phyloP scores from a whole-genome alignment of 345 rosid genomes.

The Litchi chinensis region DNA sequence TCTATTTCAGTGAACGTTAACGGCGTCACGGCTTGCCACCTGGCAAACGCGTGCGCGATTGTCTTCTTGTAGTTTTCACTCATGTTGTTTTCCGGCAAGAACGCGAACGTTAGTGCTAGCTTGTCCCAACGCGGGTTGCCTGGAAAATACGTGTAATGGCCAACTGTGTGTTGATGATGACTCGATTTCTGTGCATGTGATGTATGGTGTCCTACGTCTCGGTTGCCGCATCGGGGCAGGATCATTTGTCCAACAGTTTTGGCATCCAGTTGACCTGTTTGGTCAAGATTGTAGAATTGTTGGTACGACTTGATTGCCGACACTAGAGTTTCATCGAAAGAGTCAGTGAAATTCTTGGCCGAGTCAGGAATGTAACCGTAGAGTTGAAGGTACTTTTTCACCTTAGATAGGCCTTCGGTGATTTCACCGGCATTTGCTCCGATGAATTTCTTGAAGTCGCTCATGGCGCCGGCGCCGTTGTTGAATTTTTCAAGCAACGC shows the following conservation, averaged over 20 bases:
- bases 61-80: conserved; percentile 50
- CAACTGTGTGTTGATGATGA: conserved; percentile 48
- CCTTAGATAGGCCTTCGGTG: conserved; percentile 57
- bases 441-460: conserved; percentile 48
- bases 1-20: conserved; percentile 58
- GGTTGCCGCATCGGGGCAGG: conserved; percentile 81
- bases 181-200: conserved; percentile 56
- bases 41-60: conserved; percentile 66
- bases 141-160: conserved; percentile 66
- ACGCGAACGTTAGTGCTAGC: conserved; percentile 67
- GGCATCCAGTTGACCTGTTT: conserved; percentile 73
- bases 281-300: conserved; percentile 60
- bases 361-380: conserved; percentile 69
- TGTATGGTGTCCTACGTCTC: conserved; percentile 75
- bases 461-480: conserved; percentile 45
- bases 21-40: conserved; percentile 71
- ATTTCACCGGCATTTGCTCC: conserved; percentile 69
- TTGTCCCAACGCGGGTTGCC: conserved; percentile 67
- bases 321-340: conserved; percentile 62
- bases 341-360: conserved; percentile 56
- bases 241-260: conserved; percentile 57
- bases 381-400: conserved; percentile 67
- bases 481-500: conserved; percentile 30
- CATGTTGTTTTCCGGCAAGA: conserved; percentile 46
- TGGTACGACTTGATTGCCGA: conserved; percentile 74